Conservation (phyloP, 257 asterid genomes). For the Capsicum baccatum region DNA sequence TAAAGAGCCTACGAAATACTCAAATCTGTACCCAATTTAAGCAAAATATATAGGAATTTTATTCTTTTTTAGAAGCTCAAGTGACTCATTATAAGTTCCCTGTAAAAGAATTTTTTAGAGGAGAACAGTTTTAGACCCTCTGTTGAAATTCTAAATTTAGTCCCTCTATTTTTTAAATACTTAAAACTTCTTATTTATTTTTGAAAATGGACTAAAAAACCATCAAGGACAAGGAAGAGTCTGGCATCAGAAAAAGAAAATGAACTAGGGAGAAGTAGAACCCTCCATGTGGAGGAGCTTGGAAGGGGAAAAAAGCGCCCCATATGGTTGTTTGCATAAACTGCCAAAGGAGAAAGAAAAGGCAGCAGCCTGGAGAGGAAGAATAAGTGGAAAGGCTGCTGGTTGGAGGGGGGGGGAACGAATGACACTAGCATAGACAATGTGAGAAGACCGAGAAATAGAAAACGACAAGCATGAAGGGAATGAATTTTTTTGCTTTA, state of each 20-base stretch:
- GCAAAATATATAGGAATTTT: not conserved
- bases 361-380: not conserved
- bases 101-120: not conserved
- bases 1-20: not conserved
- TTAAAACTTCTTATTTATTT: constrained; percentile 11
- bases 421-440: not conserved
- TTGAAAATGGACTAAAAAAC: not conserved
- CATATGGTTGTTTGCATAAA: constrained; percentile 10
- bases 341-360: not conserved
- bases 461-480: not conserved
- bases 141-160: not conserved
- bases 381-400: constrained; percentile 18
- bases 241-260: constrained; percentile 7
- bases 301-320: not conserved
- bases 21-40: not conserved
- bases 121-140: constrained; percentile 18
- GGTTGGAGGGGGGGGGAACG: not conserved
- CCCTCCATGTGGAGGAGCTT: not conserved
- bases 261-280: not conserved
- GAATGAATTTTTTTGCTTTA: not conserved
- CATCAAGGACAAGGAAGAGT: not conserved
- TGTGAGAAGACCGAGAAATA: constrained; percentile 4
- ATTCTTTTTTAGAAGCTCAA: constrained; percentile 8
- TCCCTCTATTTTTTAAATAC: not conserved
- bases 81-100: not conserved